Evolutionary conservation across 805 yeast genomes (phyloP).

Genomic region (Pichia occidentalis): DNA sequence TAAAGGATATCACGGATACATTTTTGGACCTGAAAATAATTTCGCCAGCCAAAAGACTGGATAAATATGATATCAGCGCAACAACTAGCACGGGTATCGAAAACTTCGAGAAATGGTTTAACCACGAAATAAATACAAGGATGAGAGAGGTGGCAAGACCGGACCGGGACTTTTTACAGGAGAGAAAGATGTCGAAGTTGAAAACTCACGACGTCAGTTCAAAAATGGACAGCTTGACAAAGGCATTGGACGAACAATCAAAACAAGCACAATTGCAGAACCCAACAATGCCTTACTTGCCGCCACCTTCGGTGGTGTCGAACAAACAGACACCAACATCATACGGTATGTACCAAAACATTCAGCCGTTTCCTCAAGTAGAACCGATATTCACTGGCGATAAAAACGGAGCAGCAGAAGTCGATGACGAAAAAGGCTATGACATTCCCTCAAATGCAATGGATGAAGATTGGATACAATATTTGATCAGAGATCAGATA

Average conservation of each 20-base stretch:
- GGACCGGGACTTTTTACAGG: constrained; percentile 20
- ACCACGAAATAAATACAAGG: constrained; percentile 38
- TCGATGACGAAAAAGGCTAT: constrained; percentile 11
- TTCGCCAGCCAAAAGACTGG: constrained; percentile 50
- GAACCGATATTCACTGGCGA: not conserved
- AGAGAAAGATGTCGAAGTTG: constrained; percentile 17
- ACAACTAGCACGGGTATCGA: constrained; percentile 42
- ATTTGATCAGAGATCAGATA: constrained; percentile 24
- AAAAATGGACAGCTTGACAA: constrained; percentile 30
- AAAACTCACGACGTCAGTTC: constrained; percentile 21
- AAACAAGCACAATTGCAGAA: constrained; percentile 23
- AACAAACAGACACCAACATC: constrained; percentile 5
- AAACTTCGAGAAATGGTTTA: constrained; percentile 52
- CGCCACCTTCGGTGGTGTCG: constrained; percentile 8
- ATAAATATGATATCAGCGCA: constrained; percentile 45
- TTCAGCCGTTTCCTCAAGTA: constrained; percentile 1
- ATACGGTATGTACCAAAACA: not conserved
- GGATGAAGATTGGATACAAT: constrained; percentile 32
- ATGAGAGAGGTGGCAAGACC: constrained; percentile 35
- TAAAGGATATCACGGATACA: constrained; percentile 70
- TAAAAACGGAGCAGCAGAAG: constrained; percentile 1
- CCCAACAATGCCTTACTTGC: constrained; percentile 18
- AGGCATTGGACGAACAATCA: constrained; percentile 26
- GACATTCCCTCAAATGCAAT: constrained; percentile 15
- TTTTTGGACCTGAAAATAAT: constrained; percentile 57